Percentiles rank a stretch among this genome's conserved stretches.
Evolutionary conservation across 1,139 yeast genomes (phyloP).

Genomic region (Hemisphaericaspora subhashii): DNA sequence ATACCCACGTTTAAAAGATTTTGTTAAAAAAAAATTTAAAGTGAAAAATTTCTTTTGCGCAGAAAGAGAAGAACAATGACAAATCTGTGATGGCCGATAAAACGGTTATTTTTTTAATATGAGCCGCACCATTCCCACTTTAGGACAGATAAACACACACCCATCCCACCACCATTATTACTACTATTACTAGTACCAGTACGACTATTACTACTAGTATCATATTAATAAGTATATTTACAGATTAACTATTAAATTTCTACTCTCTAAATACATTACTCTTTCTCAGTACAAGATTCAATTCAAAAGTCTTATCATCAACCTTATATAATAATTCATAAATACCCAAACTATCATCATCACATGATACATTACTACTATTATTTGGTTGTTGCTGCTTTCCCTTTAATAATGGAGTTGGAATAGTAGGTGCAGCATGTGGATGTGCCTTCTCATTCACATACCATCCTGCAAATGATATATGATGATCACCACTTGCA

Average conservation of each 20-base stretch:
- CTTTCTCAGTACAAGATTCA: slow-evolving; percentile 13
- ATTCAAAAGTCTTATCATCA: slow-evolving; percentile 11
- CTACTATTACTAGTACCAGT: background rate
- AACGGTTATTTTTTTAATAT: background rate
- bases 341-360: slow-evolving; percentile 8
- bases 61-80: background rate
- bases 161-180: background rate
- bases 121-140: slow-evolving; percentile 2
- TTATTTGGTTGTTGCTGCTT: slow-evolving; percentile 4
- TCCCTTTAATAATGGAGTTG: slow-evolving; percentile 7
- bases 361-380: slow-evolving; percentile 6
- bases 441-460: slow-evolving; percentile 7
- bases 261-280: slow-evolving; percentile 2
- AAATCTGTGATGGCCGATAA: too few relatives aligned
- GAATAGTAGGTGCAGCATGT: background rate
- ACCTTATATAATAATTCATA: slow-evolving; percentile 13
- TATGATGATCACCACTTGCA: slow-evolving; percentile 9
- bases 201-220: background rate
- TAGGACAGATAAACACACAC: too few relatives aligned
- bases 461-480: slow-evolving; percentile 22
- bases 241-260: background rate
- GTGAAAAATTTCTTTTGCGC: too few relatives aligned
- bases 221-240: background rate
- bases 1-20: slow-evolving; percentile 1
- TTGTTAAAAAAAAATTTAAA: background rate